phyloP scores from a whole-genome alignment of 345 rosid genomes.

The Erodium maritimum region DNA sequence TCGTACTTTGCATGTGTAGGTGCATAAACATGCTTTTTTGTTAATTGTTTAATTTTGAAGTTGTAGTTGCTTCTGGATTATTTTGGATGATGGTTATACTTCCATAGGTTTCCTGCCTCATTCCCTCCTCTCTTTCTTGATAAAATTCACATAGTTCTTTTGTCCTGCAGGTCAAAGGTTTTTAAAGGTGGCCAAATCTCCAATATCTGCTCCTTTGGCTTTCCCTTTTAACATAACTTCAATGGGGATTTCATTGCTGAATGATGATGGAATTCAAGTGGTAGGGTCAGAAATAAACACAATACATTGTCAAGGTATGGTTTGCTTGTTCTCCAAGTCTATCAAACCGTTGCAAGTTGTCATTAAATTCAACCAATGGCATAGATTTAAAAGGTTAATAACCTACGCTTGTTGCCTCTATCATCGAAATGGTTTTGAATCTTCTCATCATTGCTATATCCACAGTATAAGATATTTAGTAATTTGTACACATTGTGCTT shows the following conservation, averaged over 20 bases:
- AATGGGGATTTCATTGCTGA: conserved; percentile 50
- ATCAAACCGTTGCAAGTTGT: background rate
- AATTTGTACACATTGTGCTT: background rate
- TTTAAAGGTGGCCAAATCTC: conserved; percentile 77
- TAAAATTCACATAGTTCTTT: conserved; percentile 2
- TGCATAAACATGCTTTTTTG: background rate
- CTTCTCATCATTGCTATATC: too few species aligned
- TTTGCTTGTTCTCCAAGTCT: background rate
- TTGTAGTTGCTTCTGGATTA: background rate
- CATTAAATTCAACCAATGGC: background rate
- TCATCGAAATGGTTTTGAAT: background rate
- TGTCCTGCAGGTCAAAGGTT: conserved; percentile 56
- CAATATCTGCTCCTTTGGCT: conserved; percentile 60
- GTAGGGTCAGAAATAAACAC: conserved; percentile 48
- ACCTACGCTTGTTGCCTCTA: background rate
- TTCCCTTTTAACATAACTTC: conserved; percentile 62
- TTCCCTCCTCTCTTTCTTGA: background rate
- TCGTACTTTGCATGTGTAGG: background rate
- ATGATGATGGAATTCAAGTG: conserved; percentile 46
- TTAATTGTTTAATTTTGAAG: background rate
- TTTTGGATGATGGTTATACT: background rate
- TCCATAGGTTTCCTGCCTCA: background rate
- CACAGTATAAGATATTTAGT: background rate
- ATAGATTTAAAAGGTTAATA: background rate
- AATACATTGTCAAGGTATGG: conserved; percentile 42